phyloP scores from a whole-genome alignment of 1,284 basidiomycete genomes.

The Trametes versicolor region DNA sequence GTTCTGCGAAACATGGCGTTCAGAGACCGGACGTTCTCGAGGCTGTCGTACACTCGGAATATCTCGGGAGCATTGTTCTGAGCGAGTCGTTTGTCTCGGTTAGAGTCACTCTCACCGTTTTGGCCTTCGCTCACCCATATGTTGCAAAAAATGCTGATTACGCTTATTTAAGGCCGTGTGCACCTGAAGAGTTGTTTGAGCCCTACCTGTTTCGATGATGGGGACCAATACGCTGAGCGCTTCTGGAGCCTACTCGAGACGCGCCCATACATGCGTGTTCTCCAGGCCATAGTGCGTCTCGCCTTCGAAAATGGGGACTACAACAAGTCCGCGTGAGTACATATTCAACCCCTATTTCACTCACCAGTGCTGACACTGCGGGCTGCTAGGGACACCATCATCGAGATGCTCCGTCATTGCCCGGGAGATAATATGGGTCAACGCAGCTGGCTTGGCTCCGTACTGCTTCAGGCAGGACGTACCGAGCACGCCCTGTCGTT shows the following conservation, averaged over 20 bases:
- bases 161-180: constrained; percentile 40
- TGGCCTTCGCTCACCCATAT: background rate
- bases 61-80: too few species aligned
- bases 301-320: constrained; percentile 47
- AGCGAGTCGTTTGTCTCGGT: too few species aligned
- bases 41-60: too few species aligned
- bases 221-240: constrained; percentile 43
- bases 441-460: constrained; percentile 45
- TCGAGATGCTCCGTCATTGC: constrained; percentile 51
- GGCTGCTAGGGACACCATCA: constrained; percentile 45
- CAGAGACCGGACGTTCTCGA: too few species aligned
- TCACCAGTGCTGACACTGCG: background rate
- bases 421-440: constrained; percentile 48
- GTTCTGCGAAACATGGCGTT: too few species aligned
- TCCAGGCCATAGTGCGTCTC: constrained; percentile 49
- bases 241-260: constrained; percentile 53
- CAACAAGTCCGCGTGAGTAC: constrained; percentile 49
- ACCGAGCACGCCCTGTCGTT: constrained; percentile 46
- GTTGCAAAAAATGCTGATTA: background rate
- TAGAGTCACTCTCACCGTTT: too few species aligned
- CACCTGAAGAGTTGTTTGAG: constrained; percentile 45
- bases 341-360: background rate
- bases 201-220: constrained; percentile 50
- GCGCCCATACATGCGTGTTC: constrained; percentile 55
- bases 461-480: constrained; percentile 43